A percentile compares a stretch with the other conserved stretches of the same genome.
phyloP scores from a whole-genome alignment of 176 grass and related monocot genomes.

The Aegilops bicornis region DNA sequence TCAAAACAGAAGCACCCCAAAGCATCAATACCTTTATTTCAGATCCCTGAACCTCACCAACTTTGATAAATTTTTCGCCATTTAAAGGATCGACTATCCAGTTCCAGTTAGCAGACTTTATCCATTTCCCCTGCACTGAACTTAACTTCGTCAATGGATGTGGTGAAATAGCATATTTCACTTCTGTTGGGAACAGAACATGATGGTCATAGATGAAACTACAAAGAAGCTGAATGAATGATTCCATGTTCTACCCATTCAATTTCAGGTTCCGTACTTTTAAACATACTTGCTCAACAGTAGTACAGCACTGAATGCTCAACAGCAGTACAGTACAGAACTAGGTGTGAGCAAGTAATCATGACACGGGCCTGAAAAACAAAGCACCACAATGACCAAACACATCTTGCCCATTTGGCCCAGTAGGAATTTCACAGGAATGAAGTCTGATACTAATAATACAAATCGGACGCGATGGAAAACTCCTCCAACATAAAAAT shows the following conservation, averaged over 20 bases:
- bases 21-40: conserved; percentile 68
- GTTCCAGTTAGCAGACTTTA: conserved; percentile 55
- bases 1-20: not conserved
- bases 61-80: conserved; percentile 82
- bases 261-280: not conserved
- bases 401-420: not conserved
- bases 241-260: not conserved
- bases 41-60: conserved; percentile 70
- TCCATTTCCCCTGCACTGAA: conserved; percentile 94
- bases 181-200: not conserved
- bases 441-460: not conserved
- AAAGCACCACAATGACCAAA: not conserved
- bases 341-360: not conserved
- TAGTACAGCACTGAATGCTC: not conserved
- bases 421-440: not conserved
- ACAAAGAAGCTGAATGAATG: not conserved
- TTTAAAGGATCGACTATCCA: conserved; percentile 88
- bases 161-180: not conserved
- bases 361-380: not conserved
- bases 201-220: not conserved
- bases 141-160: not conserved
- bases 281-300: not conserved
- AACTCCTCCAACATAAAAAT: not conserved
- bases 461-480: not conserved
- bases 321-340: not conserved